Base-by-base conservation (phyloP, 1,284 basidiomycete genomes). In the Neolentinus lepideus region DNA sequence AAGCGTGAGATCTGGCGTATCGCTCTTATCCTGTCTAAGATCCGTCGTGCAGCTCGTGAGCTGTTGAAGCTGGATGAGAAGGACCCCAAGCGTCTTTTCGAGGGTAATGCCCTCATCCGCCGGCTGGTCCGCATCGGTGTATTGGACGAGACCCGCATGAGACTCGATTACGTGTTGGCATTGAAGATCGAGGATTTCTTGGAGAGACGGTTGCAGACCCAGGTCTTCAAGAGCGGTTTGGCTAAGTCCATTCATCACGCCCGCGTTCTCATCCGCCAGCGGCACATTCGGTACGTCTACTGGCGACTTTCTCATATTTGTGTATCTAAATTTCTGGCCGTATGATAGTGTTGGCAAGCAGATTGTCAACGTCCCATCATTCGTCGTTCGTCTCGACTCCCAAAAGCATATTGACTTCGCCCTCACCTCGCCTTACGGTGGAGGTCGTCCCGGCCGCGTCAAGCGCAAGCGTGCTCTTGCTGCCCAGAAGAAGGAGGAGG, bases 1-100 rank as follows among this genome's bases (percentile, higher is more conserved):
- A 99, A 99, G 86, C 92, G 94, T 71, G 96, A 99, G 82, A 98
- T 99, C 80, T 99, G 96, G 96, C 92, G 97, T 71, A 98, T 99
- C 75, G 88, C 94, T 72, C 88, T 99, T 69, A 88, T 88, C 71
- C 88, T 99, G 59, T 99, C 97, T 71, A 98, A 99, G 85, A 99
- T 99, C 73, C 95, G 96, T 83, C 94, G 97, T 90, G 97, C 96
- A 61, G 97, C 96, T 64, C 96, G 96, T 91, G 96, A 99, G 81
- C 90, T 99, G 62, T 90, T 99, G 76, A 99, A 99, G 84, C 94
- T 99, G 77, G 96, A 99, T 69, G 91, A 90, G 77, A 99, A 99
- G 78, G 97, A 99, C 79, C 94, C 96, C 71, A 99, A 98, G 83
- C 92, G 97, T 77, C 92, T 99, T 61, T 99, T 99, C 83, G 97